Evolutionary conservation across 2,329 filamentous ascomycete species (phyloP).

Genomic region (Magnaporthiopsis rhizophila): DNA sequence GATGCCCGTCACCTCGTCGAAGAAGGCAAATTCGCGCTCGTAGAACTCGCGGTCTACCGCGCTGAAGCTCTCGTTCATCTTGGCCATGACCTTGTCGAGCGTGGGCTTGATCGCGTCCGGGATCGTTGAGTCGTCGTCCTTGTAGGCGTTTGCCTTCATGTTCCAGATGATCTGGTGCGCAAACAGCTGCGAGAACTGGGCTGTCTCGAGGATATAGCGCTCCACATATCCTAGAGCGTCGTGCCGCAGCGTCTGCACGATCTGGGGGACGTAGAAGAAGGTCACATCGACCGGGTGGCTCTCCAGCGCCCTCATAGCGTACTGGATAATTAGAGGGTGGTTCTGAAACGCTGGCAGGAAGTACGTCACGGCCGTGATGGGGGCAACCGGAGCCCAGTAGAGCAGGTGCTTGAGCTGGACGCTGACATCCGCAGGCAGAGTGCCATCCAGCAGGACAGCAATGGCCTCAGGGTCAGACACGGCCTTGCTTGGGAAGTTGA

Average conservation of each 20-base stretch:
- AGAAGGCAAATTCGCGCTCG: constrained; percentile 94
- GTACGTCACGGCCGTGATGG: constrained; percentile 85
- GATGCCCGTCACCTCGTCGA: constrained; percentile 89
- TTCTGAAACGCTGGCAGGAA: constrained; percentile 88
- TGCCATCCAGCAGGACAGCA: constrained; percentile 69
- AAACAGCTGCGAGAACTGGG: constrained; percentile 95
- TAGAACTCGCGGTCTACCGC: constrained; percentile 76
- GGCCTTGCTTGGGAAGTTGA: constrained; percentile 78
- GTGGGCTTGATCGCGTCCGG: constrained; percentile 91
- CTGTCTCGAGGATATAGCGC: constrained; percentile 92
- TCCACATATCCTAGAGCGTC: constrained; percentile 92
- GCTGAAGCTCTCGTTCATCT: constrained; percentile 77
- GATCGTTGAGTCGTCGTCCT: constrained; percentile 85
- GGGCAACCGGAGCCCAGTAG: constrained; percentile 89
- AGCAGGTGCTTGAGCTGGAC: constrained; percentile 88
- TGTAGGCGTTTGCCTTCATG: constrained; percentile 98
- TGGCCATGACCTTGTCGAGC: constrained; percentile 80
- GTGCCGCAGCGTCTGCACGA: constrained; percentile 90
- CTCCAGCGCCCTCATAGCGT: constrained; percentile 90
- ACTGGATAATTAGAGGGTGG: constrained; percentile 89
- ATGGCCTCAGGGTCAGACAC: constrained; percentile 75
- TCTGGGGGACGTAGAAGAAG: constrained; percentile 98
- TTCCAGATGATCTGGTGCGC: constrained; percentile 99
- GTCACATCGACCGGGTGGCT: constrained; percentile 93
- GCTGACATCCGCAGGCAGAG: constrained; percentile 69